Evolutionary conservation across 305 asterid species (phyloP), one percentile per base, ranked within the genome.

Genomic region (Solanum hybrid): DNA sequence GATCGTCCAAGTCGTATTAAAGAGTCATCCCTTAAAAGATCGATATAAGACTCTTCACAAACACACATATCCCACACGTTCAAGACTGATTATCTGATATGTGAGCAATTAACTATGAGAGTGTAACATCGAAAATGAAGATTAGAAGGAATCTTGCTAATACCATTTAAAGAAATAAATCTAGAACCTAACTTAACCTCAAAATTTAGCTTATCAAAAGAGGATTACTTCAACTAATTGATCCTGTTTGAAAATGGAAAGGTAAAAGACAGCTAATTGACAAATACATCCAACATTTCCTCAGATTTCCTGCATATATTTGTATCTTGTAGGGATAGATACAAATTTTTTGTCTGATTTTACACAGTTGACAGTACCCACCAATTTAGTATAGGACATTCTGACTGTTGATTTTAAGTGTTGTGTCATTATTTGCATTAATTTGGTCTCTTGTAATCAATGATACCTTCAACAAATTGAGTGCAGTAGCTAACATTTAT

Each of bases 371-470:
- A 61, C 72, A 32, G 41, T 15, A 31, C 76, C 37, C 24, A 10
- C 73, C 88, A 32, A 79, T 76, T 76, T 22, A 83, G 37, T 89
- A 41, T 39, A 90, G 90, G 92, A 90, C 92, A 91, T 90, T 38
- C 89, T 3, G 89, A 89, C 91, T 84, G 91, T 34, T 27, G 33
- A 82, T 38, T 89, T 41, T 90, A 73, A 87, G 61, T 26, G 26
- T 15, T 84, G 79, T 89, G 91, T 15, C 90, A 73, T 26, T 89
- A 33, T 14, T 33, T 73, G 31, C 51, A 78, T 27, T 70, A 37
- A 15, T 22, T 73, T 89, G 78, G 61, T 79, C 32, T 78, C 37
- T 24, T 77, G 79, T 20, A 37, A 84, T 89, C 20, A 87, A 89
- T 81, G 86, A 61, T 33, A 24, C 75, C 88, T 32, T 27, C 87